Evolutionary conservation across 768 basidiomycete species (phyloP).

Genomic region (Fomitopsis serialis): DNA sequence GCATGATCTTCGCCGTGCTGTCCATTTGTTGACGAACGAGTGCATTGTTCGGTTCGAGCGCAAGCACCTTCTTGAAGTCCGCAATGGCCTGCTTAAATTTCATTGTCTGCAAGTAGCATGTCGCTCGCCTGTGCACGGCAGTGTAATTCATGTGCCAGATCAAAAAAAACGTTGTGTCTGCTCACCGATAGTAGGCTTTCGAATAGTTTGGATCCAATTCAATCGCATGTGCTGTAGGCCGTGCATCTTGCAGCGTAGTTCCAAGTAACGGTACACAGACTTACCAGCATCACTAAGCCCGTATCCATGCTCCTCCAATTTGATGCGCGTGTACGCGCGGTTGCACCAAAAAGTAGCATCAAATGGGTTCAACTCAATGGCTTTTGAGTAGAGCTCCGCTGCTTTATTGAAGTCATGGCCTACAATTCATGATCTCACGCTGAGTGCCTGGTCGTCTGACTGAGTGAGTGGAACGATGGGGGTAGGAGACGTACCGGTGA

Average conservation of each 20-base stretch:
- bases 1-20: conserved; percentile 86
- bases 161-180: neutral
- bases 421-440: conserved; percentile 9
- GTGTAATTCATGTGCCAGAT: neutral
- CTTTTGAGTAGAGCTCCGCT: conserved; percentile 73
- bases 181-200: conserved; percentile 83
- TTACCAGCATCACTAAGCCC: conserved; percentile 83
- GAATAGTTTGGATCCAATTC: conserved; percentile 83
- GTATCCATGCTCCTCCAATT: conserved; percentile 91
- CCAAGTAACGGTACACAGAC: conserved; percentile 22
- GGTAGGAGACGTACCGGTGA: conserved; percentile 46
- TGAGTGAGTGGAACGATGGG: neutral
- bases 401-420: conserved; percentile 76
- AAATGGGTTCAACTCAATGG: conserved; percentile 82
- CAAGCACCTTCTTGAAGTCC: conserved; percentile 83
- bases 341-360: conserved; percentile 95
- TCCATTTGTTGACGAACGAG: conserved; percentile 74
- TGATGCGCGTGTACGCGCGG: conserved; percentile 87
- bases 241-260: neutral
- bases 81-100: conserved; percentile 81
- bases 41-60: conserved; percentile 83
- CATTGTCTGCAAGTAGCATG: conserved; percentile 85
- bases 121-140: conserved; percentile 58
- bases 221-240: conserved; percentile 67
- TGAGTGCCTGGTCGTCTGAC: neutral